Evolutionary conservation across 2,329 filamentous ascomycete species (phyloP).

Genomic region (Diplodia seriata): DNA sequence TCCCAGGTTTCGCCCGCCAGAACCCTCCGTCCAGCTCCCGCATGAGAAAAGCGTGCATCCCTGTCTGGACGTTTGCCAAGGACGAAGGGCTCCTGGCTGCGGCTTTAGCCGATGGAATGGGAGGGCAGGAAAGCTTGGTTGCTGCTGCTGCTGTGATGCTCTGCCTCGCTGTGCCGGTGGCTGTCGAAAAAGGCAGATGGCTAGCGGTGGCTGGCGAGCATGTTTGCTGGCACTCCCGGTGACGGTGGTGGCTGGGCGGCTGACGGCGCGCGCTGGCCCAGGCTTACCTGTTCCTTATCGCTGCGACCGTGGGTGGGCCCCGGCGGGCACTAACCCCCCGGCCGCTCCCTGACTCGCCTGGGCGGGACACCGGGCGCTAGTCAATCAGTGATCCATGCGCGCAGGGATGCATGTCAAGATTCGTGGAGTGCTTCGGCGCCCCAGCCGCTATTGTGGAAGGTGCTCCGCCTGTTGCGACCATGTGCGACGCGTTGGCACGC

Average conservation of each 20-base stretch:
- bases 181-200: conserved; percentile 9
- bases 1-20: conserved; percentile 11
- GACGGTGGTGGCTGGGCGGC: conserved; percentile 27
- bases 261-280: conserved; percentile 15
- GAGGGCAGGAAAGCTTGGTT: not conserved
- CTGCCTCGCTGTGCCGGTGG: not conserved
- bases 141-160: not conserved
- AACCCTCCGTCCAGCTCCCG: not conserved
- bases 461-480: conserved; percentile 11
- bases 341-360: conserved; percentile 10
- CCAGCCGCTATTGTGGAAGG: conserved; percentile 2
- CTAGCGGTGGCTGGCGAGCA: conserved; percentile 24
- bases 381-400: conserved; percentile 19
- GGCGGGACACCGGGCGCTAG: conserved; percentile 29
- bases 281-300: conserved; percentile 30
- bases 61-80: conserved; percentile 1
- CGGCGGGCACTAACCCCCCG: not conserved
- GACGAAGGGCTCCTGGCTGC: not conserved
- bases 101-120: not conserved
- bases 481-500: conserved; percentile 11
- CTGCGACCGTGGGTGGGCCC: conserved; percentile 4
- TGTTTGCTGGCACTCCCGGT: conserved; percentile 9
- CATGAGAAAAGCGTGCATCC: conserved; percentile 13
- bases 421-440: conserved; percentile 3
- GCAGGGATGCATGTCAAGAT: conserved; percentile 28